Conservation (phyloP, 2,329 filamentous ascomycete genomes). For the Triangularia setosa region DNA sequence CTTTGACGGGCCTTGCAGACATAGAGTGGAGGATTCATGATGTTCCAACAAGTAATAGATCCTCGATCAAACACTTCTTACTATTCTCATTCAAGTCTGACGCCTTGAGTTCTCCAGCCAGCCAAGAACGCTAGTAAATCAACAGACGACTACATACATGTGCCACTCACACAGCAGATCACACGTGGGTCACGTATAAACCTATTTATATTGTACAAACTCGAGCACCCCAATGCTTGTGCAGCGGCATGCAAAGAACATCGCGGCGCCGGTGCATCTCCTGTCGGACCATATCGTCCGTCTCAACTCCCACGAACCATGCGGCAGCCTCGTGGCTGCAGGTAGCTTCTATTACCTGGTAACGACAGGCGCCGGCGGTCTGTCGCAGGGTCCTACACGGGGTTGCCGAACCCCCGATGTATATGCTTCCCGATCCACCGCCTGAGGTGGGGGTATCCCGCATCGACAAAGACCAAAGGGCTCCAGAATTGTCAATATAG, state of each 20-base stretch:
- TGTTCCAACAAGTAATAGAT: background rate
- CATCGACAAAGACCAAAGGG: background rate
- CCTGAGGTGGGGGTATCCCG: background rate
- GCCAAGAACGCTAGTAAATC: background rate
- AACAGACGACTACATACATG: background rate
- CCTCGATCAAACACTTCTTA: background rate
- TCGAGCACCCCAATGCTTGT: background rate
- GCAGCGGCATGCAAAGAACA: background rate
- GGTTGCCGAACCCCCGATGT: background rate
- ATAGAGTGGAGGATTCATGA: background rate
- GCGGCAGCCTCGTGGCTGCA: background rate
- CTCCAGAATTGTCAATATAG: background rate
- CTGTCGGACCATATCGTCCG: background rate
- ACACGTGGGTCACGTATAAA: background rate
- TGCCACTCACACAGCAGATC: background rate
- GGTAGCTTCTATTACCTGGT: background rate
- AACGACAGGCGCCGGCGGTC: background rate
- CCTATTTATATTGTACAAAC: background rate
- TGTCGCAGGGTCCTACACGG: background rate
- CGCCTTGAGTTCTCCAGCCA: background rate
- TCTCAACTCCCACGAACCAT: background rate
- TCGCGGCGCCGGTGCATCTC: background rate
- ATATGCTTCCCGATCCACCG: background rate
- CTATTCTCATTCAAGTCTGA: background rate
- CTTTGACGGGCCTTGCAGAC: background rate